Percentiles rank a stretch among this genome's conserved stretches.
Conservation (phyloP, 495 filamentous ascomycete species). For the Aspergillus olivimuriae region DNA sequence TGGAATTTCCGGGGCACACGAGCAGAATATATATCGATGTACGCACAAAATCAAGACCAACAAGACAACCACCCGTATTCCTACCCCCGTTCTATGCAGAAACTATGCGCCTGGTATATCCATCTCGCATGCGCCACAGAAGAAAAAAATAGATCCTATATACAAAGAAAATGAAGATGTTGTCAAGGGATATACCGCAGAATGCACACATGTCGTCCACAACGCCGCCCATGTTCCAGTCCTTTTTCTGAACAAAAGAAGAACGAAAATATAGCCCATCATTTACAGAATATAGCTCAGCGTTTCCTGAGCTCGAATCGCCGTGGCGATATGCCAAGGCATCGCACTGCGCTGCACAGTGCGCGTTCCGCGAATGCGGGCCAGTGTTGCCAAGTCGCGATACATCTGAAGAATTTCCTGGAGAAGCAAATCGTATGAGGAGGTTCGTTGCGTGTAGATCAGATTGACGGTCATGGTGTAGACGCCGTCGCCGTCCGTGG, state of each 20-base stretch:
- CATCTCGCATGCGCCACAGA: conserved; percentile 7
- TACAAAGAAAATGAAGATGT: conserved; percentile 6
- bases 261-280: conserved; percentile 1
- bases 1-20: too few species aligned
- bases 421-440: conserved; percentile 52
- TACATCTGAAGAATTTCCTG: conserved; percentile 71
- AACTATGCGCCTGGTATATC: conserved; percentile 11
- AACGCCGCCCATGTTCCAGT: conserved; percentile 11
- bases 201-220: conserved; percentile 6
- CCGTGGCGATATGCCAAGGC: conserved; percentile 85
- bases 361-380: conserved; percentile 59
- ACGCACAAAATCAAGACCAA: background rate
- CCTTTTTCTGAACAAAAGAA: conserved; percentile 7
- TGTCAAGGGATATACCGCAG: background rate
- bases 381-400: conserved; percentile 66
- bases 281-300: conserved; percentile 40
- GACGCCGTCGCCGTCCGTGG: conserved; percentile 54
- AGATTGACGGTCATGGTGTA: conserved; percentile 61
- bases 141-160: conserved; percentile 8
- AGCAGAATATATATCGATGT: background rate
- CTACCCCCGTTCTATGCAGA: background rate
- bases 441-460: conserved; percentile 45
- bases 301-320: conserved; percentile 53
- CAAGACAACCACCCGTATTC: too few species aligned
- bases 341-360: conserved; percentile 56